These are phyloP conservation scores for Telopea speciosissima DNA, from an alignment of 177 flowering plant species.

Conservation along the genomic window DNA sequence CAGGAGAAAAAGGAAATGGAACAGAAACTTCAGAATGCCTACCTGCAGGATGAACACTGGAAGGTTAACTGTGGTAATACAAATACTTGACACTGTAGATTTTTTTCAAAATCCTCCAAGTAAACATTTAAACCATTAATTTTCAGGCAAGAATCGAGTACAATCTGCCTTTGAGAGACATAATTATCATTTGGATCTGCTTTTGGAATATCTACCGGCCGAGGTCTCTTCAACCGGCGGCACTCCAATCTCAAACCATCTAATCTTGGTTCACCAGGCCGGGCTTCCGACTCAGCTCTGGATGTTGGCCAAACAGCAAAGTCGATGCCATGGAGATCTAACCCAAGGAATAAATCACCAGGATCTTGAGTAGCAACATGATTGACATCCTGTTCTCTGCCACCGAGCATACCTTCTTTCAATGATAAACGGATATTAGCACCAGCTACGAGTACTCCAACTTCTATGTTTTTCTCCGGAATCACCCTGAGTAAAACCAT, in stretches of 20 bases:
- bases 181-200: conserved; percentile 23
- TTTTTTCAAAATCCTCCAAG: conserved; percentile 27
- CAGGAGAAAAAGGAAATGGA: no score
- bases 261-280: conserved; percentile 12
- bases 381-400: conserved; percentile 12
- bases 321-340: conserved; percentile 50
- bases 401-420: conserved; percentile 20
- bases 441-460: conserved; percentile 62
- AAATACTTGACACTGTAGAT: conserved; percentile 31
- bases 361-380: conserved; percentile 14
- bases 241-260: conserved; percentile 23
- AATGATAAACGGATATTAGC: conserved; percentile 41
- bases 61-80: conserved; percentile 33
- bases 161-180: conserved; percentile 30
- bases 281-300: conserved; percentile 23
- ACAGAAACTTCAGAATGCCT: background rate
- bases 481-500: conserved; percentile 31
- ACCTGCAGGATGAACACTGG: conserved; percentile 52
- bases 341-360: conserved; percentile 24
- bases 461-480: conserved; percentile 54
- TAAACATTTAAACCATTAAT: conserved; percentile 46
- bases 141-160: conserved; percentile 37
- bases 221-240: conserved; percentile 29
- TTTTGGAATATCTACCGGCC: conserved; percentile 23
- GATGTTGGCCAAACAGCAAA: conserved; percentile 57